Evolutionary conservation across 2,329 filamentous ascomycete genomes (phyloP), one percentile per base, ranked within the genome.

Genomic region (Colletotrichum sp.): DNA sequence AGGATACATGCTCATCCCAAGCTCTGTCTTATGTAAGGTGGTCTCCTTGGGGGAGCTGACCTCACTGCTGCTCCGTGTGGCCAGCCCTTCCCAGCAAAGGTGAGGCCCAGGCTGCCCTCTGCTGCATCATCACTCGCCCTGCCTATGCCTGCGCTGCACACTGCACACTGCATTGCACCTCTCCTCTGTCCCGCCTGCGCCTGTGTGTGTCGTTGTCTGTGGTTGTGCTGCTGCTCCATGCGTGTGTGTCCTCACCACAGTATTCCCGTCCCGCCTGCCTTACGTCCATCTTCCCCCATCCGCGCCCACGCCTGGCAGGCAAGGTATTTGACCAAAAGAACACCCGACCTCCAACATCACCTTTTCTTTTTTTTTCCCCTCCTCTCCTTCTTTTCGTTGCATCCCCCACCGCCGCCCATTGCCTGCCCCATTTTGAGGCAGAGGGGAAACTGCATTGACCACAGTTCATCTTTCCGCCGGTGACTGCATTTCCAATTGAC

Each of bases 61-160:
- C 27, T 62, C 66, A 22, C 32, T 27, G 43, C 52, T 27, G 10
- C n/a, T n/a, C 25, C 52, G 25, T 34, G 34, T 43, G 25, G 67
- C 67, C 61, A 71, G 69, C 68, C 56, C 36, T 75, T 66, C 73
- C 69, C 69, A 64, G 69, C 22, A 58, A 67, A 62, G 56, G 58
- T 39, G 73, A 67, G 58, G 55, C 56, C 73, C 69, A 76, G 74
- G 74, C 74, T 76, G 74, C 74, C 58, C 18, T 74, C 27, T 55
- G 48, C 70, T 75, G 65, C 74, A 76, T 76, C 74, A 76, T 76
- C 74, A 76, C 69, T 71, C 43, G 10, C n/a, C 4, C 43, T n/a
- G 39, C 39, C 39, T n/a, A 8, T 48, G 36, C 36, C 36, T 43
- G 39, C 18, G n/a, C n/a, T 48, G 43, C 43, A 22, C 18, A 39